phyloP scores from a whole-genome alignment of 805 yeast genomes.

The Myxozyma udenii region DNA sequence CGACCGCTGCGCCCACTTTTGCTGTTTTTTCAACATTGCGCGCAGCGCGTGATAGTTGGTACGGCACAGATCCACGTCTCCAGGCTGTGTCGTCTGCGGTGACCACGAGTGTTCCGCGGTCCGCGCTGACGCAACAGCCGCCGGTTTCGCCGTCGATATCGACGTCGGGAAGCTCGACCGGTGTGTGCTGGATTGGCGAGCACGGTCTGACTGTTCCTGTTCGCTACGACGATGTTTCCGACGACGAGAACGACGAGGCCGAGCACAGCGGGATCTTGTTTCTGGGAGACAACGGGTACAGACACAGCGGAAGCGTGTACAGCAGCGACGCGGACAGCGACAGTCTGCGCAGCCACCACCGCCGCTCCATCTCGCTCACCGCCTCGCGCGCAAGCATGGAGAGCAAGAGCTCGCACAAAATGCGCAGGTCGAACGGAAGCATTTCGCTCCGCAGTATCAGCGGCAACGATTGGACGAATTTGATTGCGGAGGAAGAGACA shows the following conservation, averaged over 20 bases:
- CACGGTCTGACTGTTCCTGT: conserved; percentile 10
- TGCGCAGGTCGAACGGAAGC: neutral
- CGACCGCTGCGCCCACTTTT: neutral
- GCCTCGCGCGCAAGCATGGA: neutral
- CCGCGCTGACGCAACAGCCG: neutral
- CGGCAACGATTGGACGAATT: conserved; percentile 14
- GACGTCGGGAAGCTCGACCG: neutral
- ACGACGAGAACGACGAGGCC: conserved; percentile 10
- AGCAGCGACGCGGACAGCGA: neutral
- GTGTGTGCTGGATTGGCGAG: conserved; percentile 27
- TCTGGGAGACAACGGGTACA: no score
- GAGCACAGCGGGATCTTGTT: no score
- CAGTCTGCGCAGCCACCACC: neutral
- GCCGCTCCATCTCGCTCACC: neutral
- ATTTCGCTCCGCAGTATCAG: conserved; percentile 9
- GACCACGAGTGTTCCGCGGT: neutral
- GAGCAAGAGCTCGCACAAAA: neutral
- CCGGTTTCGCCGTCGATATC: neutral
- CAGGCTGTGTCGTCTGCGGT: neutral
- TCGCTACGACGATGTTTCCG: conserved; percentile 10
- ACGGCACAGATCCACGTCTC: neutral
- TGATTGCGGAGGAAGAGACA: conserved; percentile 11
- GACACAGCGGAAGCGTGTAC: neutral
- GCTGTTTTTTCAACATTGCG: neutral
- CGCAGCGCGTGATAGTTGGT: neutral